phyloP scores from a whole-genome alignment of 1,284 basidiomycete genomes.

The Thelephora terrestris region DNA sequence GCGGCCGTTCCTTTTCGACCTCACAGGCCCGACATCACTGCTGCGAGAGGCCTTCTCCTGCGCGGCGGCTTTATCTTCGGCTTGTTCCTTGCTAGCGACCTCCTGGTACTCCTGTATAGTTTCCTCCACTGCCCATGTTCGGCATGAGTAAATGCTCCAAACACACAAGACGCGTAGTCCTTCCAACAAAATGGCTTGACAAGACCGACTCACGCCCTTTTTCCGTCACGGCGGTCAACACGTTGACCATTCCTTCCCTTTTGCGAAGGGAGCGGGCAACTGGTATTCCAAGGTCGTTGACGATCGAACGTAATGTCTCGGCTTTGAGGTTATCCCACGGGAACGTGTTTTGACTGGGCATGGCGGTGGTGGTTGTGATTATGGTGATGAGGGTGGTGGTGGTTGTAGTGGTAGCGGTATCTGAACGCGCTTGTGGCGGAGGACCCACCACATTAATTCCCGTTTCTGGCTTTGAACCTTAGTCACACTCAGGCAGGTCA shows the following conservation, averaged over 20 bases:
- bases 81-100: too few species aligned
- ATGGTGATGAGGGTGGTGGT: too few species aligned
- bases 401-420: too few species aligned
- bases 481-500: too few species aligned
- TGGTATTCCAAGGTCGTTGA: conserved; percentile 17
- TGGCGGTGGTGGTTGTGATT: not conserved
- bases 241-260: conserved; percentile 14
- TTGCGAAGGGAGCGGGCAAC: conserved; percentile 9
- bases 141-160: not conserved
- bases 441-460: too few species aligned
- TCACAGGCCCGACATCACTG: too few species aligned
- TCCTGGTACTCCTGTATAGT: not conserved
- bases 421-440: too few species aligned
- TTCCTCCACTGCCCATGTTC: not conserved
- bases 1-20: too few species aligned
- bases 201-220: conserved; percentile 9
- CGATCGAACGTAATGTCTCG: conserved; percentile 18
- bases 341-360: conserved; percentile 7
- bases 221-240: conserved; percentile 8
- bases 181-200: not conserved
- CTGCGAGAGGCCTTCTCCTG: too few species aligned
- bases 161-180: conserved; percentile 6
- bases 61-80: too few species aligned
- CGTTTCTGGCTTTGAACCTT: too few species aligned
- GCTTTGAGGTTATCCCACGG: conserved; percentile 19